Evolutionary conservation across 441 rosid genomes (phyloP), one percentile per base, ranked within the genome.

Genomic region (Gossypium trilobum): DNA sequence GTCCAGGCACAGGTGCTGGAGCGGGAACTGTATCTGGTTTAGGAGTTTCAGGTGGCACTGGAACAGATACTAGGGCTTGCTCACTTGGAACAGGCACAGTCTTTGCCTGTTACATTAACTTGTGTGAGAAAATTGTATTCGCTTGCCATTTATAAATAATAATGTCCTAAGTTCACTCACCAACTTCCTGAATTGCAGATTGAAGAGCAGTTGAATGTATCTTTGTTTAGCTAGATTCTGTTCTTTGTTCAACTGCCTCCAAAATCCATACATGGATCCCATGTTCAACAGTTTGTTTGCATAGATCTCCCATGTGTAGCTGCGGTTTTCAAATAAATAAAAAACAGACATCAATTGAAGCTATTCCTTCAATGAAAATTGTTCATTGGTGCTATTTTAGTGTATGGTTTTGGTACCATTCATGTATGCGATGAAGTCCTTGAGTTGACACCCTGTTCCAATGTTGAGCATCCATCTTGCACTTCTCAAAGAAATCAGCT

Each of bases 271-370:
- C 14, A 81, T 33, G 4, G 92, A 87, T 76, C 95, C 97, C 97
- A 92, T 86, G 83, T 86, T 89, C 85, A 92, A 62, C 82, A 94
- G 74, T 80, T 85, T 92, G 46, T 81, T 82, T 17, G 93, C 89
- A 64, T 89, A 89, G 25, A 89, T 86, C 86, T 94, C 89, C 98
- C 98, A 94, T 33, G 97, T 92, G 65, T 94, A 94, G 85, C 98
- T 93, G 82, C 82, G 83, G 64, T 46, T 42, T 58, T 27, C 36
- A 31, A 31, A 31, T 31, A 56, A 11, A 42, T n/a, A 55, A 54
- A 1, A 4, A 52, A 29, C 25, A 51, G 22, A 39, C 2, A 51
- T 14, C 33, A 68, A 27, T 14, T 51, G 60, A 14, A 69, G 46
- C 44, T 8, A 54, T n/a, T 62, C 66, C 44, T n/a, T 62, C 66